Conservation (phyloP, 257 asterid species). For the Plectranthus barbatus region DNA sequence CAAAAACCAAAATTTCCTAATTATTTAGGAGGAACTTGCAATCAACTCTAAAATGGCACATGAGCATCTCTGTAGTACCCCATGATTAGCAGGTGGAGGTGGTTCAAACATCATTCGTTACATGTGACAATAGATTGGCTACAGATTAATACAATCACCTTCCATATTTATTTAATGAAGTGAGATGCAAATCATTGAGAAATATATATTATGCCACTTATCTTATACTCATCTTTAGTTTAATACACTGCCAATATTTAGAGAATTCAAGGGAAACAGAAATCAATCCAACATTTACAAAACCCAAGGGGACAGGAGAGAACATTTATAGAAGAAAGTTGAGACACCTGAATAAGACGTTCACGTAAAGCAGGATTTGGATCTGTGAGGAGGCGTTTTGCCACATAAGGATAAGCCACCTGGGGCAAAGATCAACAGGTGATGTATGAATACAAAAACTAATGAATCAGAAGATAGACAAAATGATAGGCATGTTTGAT, state of each 20-base stretch:
- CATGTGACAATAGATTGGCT: too few species aligned
- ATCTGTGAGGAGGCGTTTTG: conserved; percentile 96
- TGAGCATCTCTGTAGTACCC: too few species aligned
- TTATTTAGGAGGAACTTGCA: neutral
- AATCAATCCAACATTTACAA: neutral
- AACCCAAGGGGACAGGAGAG: neutral
- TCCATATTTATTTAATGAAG: neutral
- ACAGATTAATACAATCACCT: neutral
- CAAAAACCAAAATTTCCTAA: neutral
- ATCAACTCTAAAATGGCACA: neutral
- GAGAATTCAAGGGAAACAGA: conserved; percentile 5
- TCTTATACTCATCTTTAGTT: neutral
- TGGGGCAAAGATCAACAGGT: conserved; percentile 25
- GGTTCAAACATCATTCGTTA: too few species aligned
- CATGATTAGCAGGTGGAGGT: neutral
- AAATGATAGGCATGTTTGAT: conserved; percentile 12
- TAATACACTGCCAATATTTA: neutral
- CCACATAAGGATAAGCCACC: conserved; percentile 99
- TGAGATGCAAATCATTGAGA: neutral
- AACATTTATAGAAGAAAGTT: neutral
- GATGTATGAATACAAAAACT: conserved; percentile 4
- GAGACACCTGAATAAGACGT: conserved; percentile 86
- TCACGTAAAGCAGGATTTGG: conserved; percentile 97
- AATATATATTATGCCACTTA: neutral
- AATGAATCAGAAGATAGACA: neutral